phyloP scores from a whole-genome alignment of 108 stramenopile species.

The Epithemia pelagica region DNA sequence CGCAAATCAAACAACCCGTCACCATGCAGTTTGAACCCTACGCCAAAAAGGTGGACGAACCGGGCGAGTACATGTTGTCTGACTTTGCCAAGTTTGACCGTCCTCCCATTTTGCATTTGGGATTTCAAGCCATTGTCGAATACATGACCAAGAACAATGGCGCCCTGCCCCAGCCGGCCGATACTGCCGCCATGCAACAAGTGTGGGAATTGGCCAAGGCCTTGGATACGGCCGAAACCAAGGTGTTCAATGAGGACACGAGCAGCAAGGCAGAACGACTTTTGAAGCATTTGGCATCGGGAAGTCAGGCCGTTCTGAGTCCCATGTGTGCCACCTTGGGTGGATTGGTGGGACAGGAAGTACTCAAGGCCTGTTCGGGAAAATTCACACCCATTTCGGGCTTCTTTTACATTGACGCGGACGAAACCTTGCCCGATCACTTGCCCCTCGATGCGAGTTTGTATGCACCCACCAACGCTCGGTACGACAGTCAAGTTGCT shows the following conservation, averaged over 20 bases:
- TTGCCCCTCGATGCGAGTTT: slow-evolving; percentile 44
- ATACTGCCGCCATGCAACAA: slow-evolving; percentile 52
- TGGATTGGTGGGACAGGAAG: slow-evolving; percentile 98
- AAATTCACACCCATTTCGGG: slow-evolving; percentile 97
- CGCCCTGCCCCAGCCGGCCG: slow-evolving; percentile 77
- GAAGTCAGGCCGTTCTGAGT: slow-evolving; percentile 76
- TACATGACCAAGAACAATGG: slow-evolving; percentile 41
- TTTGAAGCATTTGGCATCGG: slow-evolving; percentile 69
- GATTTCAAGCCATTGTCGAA: slow-evolving; percentile 74
- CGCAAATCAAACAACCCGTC: slow-evolving; percentile 88
- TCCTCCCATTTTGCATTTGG: slow-evolving; percentile 80
- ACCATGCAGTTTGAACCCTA: slow-evolving; percentile 83
- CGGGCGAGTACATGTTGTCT: slow-evolving; percentile 88
- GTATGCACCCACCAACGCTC: slow-evolving; percentile 50
- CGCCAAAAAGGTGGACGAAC: slow-evolving; percentile 61
- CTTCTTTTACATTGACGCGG: slow-evolving; percentile 96
- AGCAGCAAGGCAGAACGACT: slow-evolving; percentile 59
- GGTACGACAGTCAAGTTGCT: slow-evolving; percentile 84
- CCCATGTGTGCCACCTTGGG: slow-evolving; percentile 96
- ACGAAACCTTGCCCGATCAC: slow-evolving; percentile 88
- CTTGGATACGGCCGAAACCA: slow-evolving; percentile 38
- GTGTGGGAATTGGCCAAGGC: slow-evolving; percentile 69
- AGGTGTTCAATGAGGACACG: slow-evolving; percentile 19
- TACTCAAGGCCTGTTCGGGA: slow-evolving; percentile 96
- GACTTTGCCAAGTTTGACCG: slow-evolving; percentile 98